Base-by-base conservation (phyloP, 140 eudicot species). In the Cichorium intybus region DNA sequence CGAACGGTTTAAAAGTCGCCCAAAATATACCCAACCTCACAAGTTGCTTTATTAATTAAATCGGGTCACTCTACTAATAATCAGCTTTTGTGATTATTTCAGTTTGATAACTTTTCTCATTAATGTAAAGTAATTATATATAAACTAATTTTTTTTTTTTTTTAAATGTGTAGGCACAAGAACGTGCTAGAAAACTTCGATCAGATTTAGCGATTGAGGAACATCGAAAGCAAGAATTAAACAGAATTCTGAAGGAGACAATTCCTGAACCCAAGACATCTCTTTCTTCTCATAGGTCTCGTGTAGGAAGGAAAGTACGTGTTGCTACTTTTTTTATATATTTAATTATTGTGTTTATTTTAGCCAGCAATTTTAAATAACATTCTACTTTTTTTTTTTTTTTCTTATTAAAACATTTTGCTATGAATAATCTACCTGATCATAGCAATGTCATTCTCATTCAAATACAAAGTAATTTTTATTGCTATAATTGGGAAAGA, bases 161-260 rank as follows among this genome's bases (percentile, higher is more conserved):
- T 47, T 34, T 3, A 73, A 31, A 29, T 55, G 39, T 80, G 73
- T 82, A 92, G 98, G 81, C 95, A 10, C 90, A 81, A 64, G 96
- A 92, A 71, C 92, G 96, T 45, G 89, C 96, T 6, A 81, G 90
- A 71, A 84, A 81, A 73, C 99, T 93, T 71, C 77, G 99, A 70
- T 80, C 87, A 35, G 97, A 93, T 75, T 80, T 93, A 60, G 89
- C 95, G 16, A 63, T 88, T 41, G 99, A 93, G 82, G 96, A 93
- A 75, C 97, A 83, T 49, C 97, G 82, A 62, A 89, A 69, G 68
- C 78, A 79, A 66, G 95, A 85, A 70, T 62, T 93, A 77, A 85
- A 69, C 79, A 81, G 83, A 81, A 83, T 93, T 43, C 90, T 93
- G 62, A 84, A 79, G 72, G 90, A 85, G 74, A 88, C 84, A 6